Conservation (phyloP, 495 filamentous ascomycete genomes). For the Penicillium canescens region DNA sequence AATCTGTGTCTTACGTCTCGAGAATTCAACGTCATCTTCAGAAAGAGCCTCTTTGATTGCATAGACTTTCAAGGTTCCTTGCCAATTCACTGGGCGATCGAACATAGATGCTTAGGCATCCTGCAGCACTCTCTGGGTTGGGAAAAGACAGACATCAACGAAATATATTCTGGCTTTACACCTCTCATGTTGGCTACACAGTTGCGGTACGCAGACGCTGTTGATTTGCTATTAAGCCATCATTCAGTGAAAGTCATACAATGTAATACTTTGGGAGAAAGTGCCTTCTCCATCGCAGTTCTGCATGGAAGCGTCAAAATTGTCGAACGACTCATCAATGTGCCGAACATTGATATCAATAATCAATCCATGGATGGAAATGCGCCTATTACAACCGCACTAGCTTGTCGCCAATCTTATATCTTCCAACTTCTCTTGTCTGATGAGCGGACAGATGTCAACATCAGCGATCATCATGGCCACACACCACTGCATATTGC, state of each 20-base stretch:
- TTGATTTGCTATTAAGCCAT: not conserved
- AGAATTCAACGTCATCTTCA: not conserved
- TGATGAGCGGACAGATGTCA: not conserved
- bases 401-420: not conserved
- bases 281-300: not conserved
- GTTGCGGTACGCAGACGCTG: conserved; percentile 2
- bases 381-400: not conserved
- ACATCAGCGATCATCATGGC: not conserved
- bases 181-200: not conserved
- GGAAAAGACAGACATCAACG: not conserved
- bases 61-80: not conserved
- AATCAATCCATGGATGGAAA: too few relatives aligned
- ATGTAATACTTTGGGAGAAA: not conserved
- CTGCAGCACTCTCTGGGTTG: not conserved
- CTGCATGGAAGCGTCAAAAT: not conserved
- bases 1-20: not conserved
- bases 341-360: too few relatives aligned
- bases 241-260: not conserved
- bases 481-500: not conserved
- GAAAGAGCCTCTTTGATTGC: not conserved
- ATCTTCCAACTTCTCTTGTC: not conserved
- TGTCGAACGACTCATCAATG: not conserved
- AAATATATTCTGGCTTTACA: not conserved
- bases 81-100: not conserved
- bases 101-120: conserved; percentile 3